Evolutionary conservation across 225 moss, liverwort and hornwort species (phyloP), one percentile per base, ranked within the genome.

Genomic region (Neckera pumila): DNA sequence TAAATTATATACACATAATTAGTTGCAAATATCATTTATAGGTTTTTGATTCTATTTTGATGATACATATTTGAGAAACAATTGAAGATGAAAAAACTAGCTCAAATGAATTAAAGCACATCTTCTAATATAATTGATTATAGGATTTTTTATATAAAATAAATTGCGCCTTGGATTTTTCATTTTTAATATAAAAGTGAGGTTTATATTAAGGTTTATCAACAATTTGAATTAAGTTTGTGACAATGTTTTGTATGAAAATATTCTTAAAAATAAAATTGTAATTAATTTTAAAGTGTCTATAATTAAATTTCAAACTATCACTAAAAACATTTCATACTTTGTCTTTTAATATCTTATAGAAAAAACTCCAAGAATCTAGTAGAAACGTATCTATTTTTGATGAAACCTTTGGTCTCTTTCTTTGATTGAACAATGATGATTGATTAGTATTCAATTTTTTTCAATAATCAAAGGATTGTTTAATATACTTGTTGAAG

Each of bases 261-360:
- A 1, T 30, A 12, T 47, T 73, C 2, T 72, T 14, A 12, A 8
- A n/a, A 83, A 40, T 2, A 79, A 65, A 3, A 53, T 59, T 57
- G 6, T 25, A 53, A 47, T 54, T 73, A 33, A 70, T 73, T 22
- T 8, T n/a, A 40, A 30, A 60, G 1, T 30, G 0, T 14, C 2
- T 43, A 77, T 4, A 30, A 62, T 23, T 2, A 40, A 79, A 23
- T 58, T 5, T 14, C 7, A 83, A 86, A 64, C 18, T 54, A 64
- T 79, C 1, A 73, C 49, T 89, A 79, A 91, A 88, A 91, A 89
- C 89, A 74, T 83, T 91, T 79, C 51, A 89, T 74, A 89, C 40
- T 65, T 57, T 89, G 80, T 89, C 83, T 91, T 80, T 51, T 89
- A 34, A 79, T 51, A 89, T 84, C 83, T 84, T 73, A 6, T 38